phyloP scores from a whole-genome alignment of 2,329 filamentous ascomycete species.

The Aureobasidium namibiae region DNA sequence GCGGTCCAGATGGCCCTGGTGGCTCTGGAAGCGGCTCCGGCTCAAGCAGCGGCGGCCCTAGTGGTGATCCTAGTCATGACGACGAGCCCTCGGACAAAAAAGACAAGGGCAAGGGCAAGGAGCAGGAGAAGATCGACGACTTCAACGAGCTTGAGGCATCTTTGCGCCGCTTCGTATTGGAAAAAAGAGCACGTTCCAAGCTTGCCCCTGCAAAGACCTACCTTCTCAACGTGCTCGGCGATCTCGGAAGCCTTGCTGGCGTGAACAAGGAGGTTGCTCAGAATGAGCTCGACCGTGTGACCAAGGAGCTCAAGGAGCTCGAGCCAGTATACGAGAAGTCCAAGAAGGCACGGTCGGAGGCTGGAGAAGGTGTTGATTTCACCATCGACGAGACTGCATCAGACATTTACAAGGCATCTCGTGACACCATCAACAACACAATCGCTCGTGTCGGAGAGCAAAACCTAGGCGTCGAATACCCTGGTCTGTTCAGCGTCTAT shows the following conservation, averaged over 20 bases:
- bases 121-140: constrained; percentile 72
- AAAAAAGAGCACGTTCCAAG: constrained; percentile 92
- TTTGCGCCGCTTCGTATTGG: constrained; percentile 82
- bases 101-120: constrained; percentile 67
- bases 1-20: constrained; percentile 49
- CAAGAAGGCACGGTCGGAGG: constrained; percentile 68
- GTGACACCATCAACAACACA: constrained; percentile 63
- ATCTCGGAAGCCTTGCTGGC: constrained; percentile 71
- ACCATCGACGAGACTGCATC: constrained; percentile 79
- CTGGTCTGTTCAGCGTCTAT: constrained; percentile 76
- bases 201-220: constrained; percentile 93
- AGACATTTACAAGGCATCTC: constrained; percentile 77
- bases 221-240: constrained; percentile 82
- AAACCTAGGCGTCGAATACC: constrained; percentile 77
- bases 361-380: constrained; percentile 71
- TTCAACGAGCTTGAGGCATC: constrained; percentile 87
- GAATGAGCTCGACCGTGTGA: constrained; percentile 75
- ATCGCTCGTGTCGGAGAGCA: constrained; percentile 69
- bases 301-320: constrained; percentile 68
- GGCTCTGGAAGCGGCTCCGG: constrained; percentile 28
- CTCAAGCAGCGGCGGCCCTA: constrained; percentile 25
- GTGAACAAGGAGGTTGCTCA: constrained; percentile 85
- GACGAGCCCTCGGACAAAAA: constrained; percentile 41
- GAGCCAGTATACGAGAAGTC: constrained; percentile 80
- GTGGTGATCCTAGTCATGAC: constrained; percentile 26